These are phyloP conservation scores for Gossypium australe DNA, from an alignment of 345 rosid genomes.

Conservation along the genomic window DNA sequence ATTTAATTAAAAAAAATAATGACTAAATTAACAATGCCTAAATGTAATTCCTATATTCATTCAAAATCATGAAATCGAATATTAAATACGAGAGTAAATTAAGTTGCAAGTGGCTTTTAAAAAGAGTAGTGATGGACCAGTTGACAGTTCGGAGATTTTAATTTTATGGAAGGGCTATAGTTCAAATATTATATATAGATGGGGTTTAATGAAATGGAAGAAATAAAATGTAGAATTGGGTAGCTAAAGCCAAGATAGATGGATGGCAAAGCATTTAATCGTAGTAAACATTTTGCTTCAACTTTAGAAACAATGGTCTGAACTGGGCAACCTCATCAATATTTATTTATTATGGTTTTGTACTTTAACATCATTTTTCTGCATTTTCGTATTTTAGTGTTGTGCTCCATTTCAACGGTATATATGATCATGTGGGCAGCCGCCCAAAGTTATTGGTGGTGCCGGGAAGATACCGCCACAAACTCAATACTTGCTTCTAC, in stretches of 20 bases:
- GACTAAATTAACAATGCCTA: too few relatives aligned
- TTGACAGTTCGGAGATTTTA: neutral
- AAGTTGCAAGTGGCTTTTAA: neutral
- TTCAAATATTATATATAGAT: neutral
- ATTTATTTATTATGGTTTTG: neutral
- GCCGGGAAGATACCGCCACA: too few relatives aligned
- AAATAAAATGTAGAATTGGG: neutral
- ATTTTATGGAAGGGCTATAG: neutral
- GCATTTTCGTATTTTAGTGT: neutral
- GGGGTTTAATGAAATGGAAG: neutral
- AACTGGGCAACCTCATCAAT: neutral
- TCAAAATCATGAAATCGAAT: neutral
- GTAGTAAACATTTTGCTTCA: neutral
- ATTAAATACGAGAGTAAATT: neutral
- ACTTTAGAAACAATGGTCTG: neutral
- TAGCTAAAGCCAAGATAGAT: neutral
- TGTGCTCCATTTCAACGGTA: neutral
- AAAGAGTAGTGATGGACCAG: neutral
- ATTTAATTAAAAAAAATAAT: too few relatives aligned
- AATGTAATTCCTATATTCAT: too few relatives aligned
- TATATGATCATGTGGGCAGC: neutral
- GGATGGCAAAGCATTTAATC: neutral
- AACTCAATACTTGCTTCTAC: too few relatives aligned
- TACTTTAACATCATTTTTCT: neutral
- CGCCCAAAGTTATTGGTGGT: neutral